Evolutionary conservation across 2,329 filamentous ascomycete genomes (phyloP), one percentile per base, ranked within the genome.

Genomic region (Apiospora sp.): DNA sequence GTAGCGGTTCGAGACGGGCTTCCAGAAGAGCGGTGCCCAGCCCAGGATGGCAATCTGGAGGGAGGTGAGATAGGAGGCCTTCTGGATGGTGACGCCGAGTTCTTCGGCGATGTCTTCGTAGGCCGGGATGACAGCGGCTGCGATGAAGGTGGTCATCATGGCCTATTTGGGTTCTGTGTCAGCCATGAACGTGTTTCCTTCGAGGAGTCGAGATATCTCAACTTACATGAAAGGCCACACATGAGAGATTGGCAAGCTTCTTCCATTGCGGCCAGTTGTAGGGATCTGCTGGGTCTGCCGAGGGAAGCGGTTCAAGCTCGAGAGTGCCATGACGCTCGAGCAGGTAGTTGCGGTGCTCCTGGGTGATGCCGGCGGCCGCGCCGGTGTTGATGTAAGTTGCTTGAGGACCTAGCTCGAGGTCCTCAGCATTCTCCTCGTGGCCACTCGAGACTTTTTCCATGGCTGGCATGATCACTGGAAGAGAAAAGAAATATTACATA

Each of bases 201-300:
- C 10, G 19, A 27, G 19, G 27, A 1, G 6, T 1, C 5, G 2
- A 8, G 13, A 27, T 51, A 24, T 27, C 1, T 34, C 13, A 37
- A 48, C 67, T 34, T 49, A 69, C 68, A 72, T 90, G 87, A 76
- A 89, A 88, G 0, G 87, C 86, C 22, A 91, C 87, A 13, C 90
- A 83, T 14, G 84, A 72, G 0, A 91, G 80, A 72, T 90, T 89
- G 71, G 81, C 72, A 0, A 82, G 78, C 85, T 89, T 90, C 86
- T 88, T 88, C 84, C 86, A 87, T 37, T 76, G 77, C 2, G 87
- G 83, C 87, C 87, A 90, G 73, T 90, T 90, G 77, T 87, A 88
- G 0, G 88, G 88, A 76, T 90, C 87, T 3, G 84, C 85, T 71
- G 85, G 83, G 48, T 83, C 83, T 75, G 83, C 83, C 44, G 83